phyloP scores from a whole-genome alignment of 306 rosid species.

The Trichosanthes truncata region DNA sequence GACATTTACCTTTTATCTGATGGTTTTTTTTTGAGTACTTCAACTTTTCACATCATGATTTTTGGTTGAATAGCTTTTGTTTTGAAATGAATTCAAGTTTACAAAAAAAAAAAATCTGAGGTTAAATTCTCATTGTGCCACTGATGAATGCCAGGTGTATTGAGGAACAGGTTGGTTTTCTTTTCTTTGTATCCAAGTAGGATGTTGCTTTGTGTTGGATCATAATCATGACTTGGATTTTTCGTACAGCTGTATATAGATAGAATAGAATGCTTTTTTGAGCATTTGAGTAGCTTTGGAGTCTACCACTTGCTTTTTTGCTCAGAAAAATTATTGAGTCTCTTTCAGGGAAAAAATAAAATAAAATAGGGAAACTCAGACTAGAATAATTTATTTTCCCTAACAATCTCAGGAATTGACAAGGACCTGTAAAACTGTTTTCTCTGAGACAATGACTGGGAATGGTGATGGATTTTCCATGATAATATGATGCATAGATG shows the following conservation, averaged over 20 bases:
- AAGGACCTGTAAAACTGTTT: conserved; percentile 1
- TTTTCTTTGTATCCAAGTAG: conserved; percentile 79
- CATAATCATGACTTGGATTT: conserved; percentile 35
- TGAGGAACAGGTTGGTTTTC: conserved; percentile 53
- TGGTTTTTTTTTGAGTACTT: neutral
- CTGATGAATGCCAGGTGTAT: conserved; percentile 26
- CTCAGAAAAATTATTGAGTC: conserved; percentile 14
- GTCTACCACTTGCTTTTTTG: conserved; percentile 35
- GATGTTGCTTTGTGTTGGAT: conserved; percentile 61
- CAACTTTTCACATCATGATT: conserved; percentile 10
- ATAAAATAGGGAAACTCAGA: neutral
- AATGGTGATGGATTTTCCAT: conserved; percentile 8
- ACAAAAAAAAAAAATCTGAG: neutral
- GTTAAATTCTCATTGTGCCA: conserved; percentile 11
- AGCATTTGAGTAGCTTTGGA: conserved; percentile 65
- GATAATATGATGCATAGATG: conserved; percentile 2
- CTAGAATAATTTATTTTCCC: neutral
- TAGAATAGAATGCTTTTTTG: conserved; percentile 16
- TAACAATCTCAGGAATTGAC: conserved; percentile 3
- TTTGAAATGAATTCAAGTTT: conserved; percentile 2
- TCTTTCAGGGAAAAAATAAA: neutral
- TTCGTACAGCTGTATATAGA: conserved; percentile 34
- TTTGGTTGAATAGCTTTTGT: neutral
- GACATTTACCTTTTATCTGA: conserved; percentile 1
- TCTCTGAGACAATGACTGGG: conserved; percentile 10